Conservation (phyloP, 306 rosid genomes). For the Lathyrus aphaca region DNA sequence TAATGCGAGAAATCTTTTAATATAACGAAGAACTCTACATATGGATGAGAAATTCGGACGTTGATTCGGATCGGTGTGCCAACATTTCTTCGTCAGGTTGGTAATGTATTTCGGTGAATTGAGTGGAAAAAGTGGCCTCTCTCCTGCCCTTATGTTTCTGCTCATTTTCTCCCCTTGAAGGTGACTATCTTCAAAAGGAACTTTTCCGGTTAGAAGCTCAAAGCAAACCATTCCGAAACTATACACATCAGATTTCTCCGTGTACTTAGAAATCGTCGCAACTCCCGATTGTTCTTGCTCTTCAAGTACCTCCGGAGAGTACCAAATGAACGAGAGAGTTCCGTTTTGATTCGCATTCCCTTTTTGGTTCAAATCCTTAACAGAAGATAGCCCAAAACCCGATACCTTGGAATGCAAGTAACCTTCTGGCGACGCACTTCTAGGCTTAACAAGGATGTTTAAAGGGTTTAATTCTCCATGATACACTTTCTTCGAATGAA, state of each 20-base stretch:
- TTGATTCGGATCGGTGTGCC: slow-evolving; percentile 80
- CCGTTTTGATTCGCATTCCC: slow-evolving; percentile 64
- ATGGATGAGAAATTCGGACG: slow-evolving; percentile 84
- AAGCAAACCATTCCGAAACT: slow-evolving; percentile 97
- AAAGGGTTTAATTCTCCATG: slow-evolving; percentile 78
- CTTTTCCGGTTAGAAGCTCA: slow-evolving; percentile 86
- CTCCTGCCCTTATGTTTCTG: slow-evolving; percentile 85
- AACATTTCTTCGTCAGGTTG: slow-evolving; percentile 84
- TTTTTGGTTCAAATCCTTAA: slow-evolving; percentile 47
- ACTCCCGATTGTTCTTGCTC: slow-evolving; percentile 66
- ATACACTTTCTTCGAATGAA: slow-evolving; percentile 69
- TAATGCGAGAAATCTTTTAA: slow-evolving; percentile 64
- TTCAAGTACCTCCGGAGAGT: slow-evolving; percentile 90
- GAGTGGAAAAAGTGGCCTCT: slow-evolving; percentile 82
- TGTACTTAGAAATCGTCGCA: slow-evolving; percentile 48
- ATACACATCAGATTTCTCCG: slow-evolving; percentile 84
- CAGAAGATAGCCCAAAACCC: slow-evolving; percentile 65
- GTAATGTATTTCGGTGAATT: slow-evolving; percentile 64
- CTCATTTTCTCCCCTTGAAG: slow-evolving; percentile 95
- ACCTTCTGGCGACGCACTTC: slow-evolving; percentile 69
- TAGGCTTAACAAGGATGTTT: slow-evolving; percentile 69
- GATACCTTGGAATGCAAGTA: slow-evolving; percentile 71
- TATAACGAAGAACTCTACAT: slow-evolving; percentile 76
- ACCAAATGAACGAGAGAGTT: slow-evolving; percentile 67
- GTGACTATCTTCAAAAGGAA: slow-evolving; percentile 90